Evolutionary conservation across 1,284 basidiomycete genomes (phyloP).

Genomic region (Psilocybe mexicana): DNA sequence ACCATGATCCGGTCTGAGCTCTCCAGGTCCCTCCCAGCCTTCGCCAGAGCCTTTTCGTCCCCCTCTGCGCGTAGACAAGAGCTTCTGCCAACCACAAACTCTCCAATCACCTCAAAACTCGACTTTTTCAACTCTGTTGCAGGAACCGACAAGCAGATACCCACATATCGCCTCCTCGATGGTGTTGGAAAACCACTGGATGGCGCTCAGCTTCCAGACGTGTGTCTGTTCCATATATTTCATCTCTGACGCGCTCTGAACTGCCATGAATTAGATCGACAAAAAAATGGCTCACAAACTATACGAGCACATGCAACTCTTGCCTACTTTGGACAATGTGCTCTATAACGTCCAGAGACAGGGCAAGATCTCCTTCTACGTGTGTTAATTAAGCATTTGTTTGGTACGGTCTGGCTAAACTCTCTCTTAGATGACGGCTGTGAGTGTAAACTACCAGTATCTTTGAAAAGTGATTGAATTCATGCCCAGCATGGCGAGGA

Average conservation of each 20-base stretch:
- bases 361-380: slow-evolving; percentile 94
- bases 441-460: slow-evolving; percentile 35
- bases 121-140: slow-evolving; percentile 79
- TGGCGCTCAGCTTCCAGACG: slow-evolving; percentile 74
- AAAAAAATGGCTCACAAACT: slow-evolving; percentile 71
- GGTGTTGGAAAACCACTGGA: slow-evolving; percentile 72
- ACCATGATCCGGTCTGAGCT: slow-evolving; percentile 40
- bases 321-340: slow-evolving; percentile 86
- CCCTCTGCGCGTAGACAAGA: slow-evolving; percentile 36
- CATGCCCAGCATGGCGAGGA: slow-evolving; percentile 80
- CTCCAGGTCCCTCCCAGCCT: slow-evolving; percentile 17
- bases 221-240: slow-evolving; percentile 27
- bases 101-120: slow-evolving; percentile 66
- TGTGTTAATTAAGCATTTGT: slow-evolving; percentile 38
- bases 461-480: background rate
- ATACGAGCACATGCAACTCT: slow-evolving; percentile 83
- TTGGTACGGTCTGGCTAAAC: slow-evolving; percentile 17
- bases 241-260: background rate
- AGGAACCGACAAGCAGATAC: slow-evolving; percentile 61
- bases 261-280: slow-evolving; percentile 55
- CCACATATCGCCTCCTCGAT: slow-evolving; percentile 82
- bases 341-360: slow-evolving; percentile 92
- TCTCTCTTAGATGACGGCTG: slow-evolving; percentile 68
- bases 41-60: slow-evolving; percentile 23
- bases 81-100: slow-evolving; percentile 60